Conservation (phyloP, 2,329 filamentous ascomycete genomes). For the Trichoderma sp. region DNA sequence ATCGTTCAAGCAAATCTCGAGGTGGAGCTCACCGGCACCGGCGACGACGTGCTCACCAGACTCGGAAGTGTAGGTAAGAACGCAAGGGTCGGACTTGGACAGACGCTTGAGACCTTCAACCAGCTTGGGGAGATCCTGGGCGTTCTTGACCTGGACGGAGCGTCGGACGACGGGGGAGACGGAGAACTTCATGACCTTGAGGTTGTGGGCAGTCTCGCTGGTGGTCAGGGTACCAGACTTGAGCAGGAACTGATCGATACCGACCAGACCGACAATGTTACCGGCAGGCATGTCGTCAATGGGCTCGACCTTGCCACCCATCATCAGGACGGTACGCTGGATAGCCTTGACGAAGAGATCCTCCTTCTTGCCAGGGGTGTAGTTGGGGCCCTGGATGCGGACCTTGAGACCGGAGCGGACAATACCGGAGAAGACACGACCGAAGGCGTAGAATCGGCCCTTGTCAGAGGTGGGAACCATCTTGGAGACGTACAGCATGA, state of each 20-base stretch:
- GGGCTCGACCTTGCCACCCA: slow-evolving; percentile 98
- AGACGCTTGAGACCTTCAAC: slow-evolving; percentile 99
- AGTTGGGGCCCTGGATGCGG: slow-evolving; percentile 99
- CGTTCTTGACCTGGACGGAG: slow-evolving; percentile 99
- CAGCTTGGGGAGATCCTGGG: slow-evolving; percentile 98
- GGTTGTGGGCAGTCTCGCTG: slow-evolving; percentile 96
- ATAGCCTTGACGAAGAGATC: slow-evolving; percentile 99
- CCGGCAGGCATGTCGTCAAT: slow-evolving; percentile 98
- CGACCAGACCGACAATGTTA: slow-evolving; percentile 99
- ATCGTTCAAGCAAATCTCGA: slow-evolving; percentile 99
- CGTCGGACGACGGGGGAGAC: slow-evolving; percentile 98
- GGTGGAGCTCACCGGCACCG: slow-evolving; percentile 98
- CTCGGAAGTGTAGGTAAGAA: slow-evolving; percentile 84
- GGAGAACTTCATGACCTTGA: slow-evolving; percentile 99
- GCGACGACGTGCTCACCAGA: slow-evolving; percentile 99
- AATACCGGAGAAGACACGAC: slow-evolving; percentile 99
- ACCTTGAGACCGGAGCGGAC: slow-evolving; percentile 98
- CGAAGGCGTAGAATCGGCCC: slow-evolving; percentile 99
- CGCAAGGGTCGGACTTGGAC: slow-evolving; percentile 99
- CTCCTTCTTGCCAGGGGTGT: slow-evolving; percentile 96
- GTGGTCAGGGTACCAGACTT: slow-evolving; percentile 99
- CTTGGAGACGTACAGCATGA: slow-evolving; percentile 99
- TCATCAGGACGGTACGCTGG: slow-evolving; percentile 99
- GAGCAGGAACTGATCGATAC: slow-evolving; percentile 99
- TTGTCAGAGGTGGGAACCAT: slow-evolving; percentile 99